Evolutionary conservation across 2,329 filamentous ascomycete genomes (phyloP), one percentile per base, ranked within the genome.

Genomic region (Fusarium zealandicum): DNA sequence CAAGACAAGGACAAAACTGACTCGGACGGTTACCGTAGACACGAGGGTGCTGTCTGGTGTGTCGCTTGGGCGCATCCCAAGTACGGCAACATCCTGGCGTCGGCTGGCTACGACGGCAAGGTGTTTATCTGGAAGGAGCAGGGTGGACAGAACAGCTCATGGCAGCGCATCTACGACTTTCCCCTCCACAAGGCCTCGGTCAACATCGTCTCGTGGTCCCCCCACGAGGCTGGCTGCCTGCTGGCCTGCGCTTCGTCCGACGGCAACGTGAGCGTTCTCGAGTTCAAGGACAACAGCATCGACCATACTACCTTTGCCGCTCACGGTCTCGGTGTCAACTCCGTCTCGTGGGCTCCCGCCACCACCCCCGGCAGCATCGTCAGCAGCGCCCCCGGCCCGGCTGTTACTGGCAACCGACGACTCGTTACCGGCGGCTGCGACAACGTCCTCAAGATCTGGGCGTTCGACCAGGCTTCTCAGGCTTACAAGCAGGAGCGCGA

Each of bases 81-180:
- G 75, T 98, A 96, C 76, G 95, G 95, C 79, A 97, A 93, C 74
- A 97, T 99, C 72, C 88, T 99, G 57, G 95, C 95, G 50, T 96
- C 92, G 59, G 91, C 92, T 44, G 92, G 90, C 64, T 99, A 97
- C 79, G 95, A 99, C 76, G 95, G 93, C 76, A 96, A 96, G 77
- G 93, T 99, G 64, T 87, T 98, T 75, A 96, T 99, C 82, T 99
- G 93, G 92, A 92, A 93, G 74, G 95, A 99, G 77, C 89, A 93
- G 74, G 70, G 70, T n/a, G 64, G 66, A 47, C 73, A 74, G 62
- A 80, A 77, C 67, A 83, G 81, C 65, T 80, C 84, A 68, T 92
- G 89, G 89, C 89, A 92, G 70, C 88, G 89, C 72, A 92, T 97
- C 74, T 96, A 95, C 79, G 92, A 96, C 70, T 96, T 96, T 72